Percentiles rank a stretch among this genome's conserved stretches.
phyloP scores from a whole-genome alignment of 2,329 filamentous ascomycete species.

The Apiospora sp. region DNA sequence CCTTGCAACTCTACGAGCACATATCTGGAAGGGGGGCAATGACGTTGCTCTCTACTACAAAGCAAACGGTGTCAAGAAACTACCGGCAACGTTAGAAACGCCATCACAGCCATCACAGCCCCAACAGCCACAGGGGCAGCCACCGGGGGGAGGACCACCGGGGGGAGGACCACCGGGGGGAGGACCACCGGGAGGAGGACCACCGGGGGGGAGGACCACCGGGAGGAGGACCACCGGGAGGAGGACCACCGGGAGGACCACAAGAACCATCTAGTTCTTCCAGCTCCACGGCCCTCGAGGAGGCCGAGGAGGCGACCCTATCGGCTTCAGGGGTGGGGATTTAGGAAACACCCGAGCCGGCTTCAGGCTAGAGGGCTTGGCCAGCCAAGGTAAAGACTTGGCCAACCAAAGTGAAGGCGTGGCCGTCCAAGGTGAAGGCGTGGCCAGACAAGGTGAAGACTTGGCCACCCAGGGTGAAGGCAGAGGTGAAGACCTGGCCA shows the following conservation, averaged over 20 bases:
- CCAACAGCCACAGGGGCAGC: not conserved
- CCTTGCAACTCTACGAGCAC: slow-evolving; percentile 88
- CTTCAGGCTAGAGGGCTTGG: not conserved
- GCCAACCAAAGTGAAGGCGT: not conserved
- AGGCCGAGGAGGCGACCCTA: not conserved
- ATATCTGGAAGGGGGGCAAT: slow-evolving; percentile 94
- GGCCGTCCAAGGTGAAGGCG: not conserved
- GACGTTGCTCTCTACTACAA: slow-evolving; percentile 93
- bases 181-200: too few species aligned
- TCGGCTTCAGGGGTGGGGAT: not conserved
- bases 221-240: too few species aligned
- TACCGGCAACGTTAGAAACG: slow-evolving; percentile 48
- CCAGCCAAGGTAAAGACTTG: not conserved
- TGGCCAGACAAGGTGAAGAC: too few species aligned
- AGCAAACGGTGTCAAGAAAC: slow-evolving; percentile 82
- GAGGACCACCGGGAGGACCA: not conserved
- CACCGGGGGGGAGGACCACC: too few species aligned
- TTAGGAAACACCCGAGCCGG: not conserved
- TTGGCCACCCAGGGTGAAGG: not conserved
- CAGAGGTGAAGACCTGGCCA: too few species aligned
- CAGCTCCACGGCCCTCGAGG: not conserved
- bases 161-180: not conserved
- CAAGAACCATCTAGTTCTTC: not conserved
- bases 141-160: too few species aligned
- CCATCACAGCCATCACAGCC: slow-evolving; percentile 2